Evolutionary conservation across 208 protist species (phyloP), one percentile per base, ranked within the genome.

Genomic region (Leishmania amazonensis): DNA sequence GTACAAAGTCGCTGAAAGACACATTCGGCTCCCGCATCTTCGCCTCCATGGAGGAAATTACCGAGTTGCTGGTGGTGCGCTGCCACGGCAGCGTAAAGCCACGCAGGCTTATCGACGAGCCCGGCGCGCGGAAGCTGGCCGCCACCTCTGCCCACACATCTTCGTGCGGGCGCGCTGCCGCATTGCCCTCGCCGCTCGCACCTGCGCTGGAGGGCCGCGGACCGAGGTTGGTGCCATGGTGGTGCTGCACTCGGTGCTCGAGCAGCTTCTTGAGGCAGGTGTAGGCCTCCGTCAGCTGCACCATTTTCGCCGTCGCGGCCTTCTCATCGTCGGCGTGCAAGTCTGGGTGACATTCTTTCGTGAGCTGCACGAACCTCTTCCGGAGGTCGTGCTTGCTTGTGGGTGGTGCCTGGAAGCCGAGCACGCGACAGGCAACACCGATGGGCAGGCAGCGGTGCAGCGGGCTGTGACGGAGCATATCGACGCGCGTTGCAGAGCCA

Each of bases 261-360:
- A 95, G 51, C 31, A 96, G 83, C 38, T 84, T 83, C 73, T 91
- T 90, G 1, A 96, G 81, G 15, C 87, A 91, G 62, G 81, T 88
- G 80, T 94, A 96, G 28, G 93, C 93, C 67, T 93, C 89, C 17
- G 91, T 94, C 13, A 96, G 84, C 76, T 88, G 75, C 4, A 86
- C 80, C 93, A 96, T 96, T 11, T 73, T 51, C 24, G 83, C 83
- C 13, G 89, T 90, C 0, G 90, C 85, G 8, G 74, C 85, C 77
- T 83, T 85, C n/a, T 79, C 86, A 21, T 85, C 72, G 53, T 76
- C 67, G 7, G 78, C 72, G 78, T 92, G 82, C 67, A 93, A 84
- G 79, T 97, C 94, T 0, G 94, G 94, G 77, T 97, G 94, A 64
- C 89, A 80, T 68, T 91, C 86, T 78, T 95, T 94, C 5, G 91